phyloP scores from a whole-genome alignment of 2,329 filamentous ascomycete genomes.

The Verticillium isaacii region DNA sequence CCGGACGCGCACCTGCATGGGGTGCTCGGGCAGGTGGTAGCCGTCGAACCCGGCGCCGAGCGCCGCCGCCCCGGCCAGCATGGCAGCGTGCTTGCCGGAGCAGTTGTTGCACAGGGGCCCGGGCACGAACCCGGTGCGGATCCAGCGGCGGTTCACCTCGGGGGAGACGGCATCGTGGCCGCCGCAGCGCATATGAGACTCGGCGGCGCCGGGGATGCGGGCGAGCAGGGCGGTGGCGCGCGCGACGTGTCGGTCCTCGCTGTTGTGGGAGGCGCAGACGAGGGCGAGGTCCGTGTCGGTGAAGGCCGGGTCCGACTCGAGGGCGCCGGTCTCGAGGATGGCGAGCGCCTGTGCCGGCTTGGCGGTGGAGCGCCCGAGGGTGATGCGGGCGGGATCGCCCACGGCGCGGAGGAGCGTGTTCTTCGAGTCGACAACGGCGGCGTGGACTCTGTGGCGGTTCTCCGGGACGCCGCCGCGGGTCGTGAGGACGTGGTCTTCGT shows the following conservation, averaged over 20 bases:
- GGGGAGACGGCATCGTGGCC: slow-evolving; percentile 31
- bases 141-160: slow-evolving; percentile 31
- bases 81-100: slow-evolving; percentile 43
- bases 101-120: slow-evolving; percentile 38
- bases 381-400: slow-evolving; percentile 35
- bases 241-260: slow-evolving; percentile 32
- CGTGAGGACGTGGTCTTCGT: slow-evolving; percentile 26
- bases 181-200: slow-evolving; percentile 35
- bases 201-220: slow-evolving; percentile 22
- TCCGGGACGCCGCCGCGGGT: slow-evolving; percentile 34
- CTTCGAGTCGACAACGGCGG: slow-evolving; percentile 30
- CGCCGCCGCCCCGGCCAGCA: slow-evolving; percentile 35
- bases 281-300: slow-evolving; percentile 37
- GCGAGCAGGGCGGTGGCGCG: slow-evolving; percentile 32
- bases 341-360: slow-evolving; percentile 41
- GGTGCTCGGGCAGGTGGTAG: slow-evolving; percentile 31
- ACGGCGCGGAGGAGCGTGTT: slow-evolving; percentile 32
- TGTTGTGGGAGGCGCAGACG: slow-evolving; percentile 42
- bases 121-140: slow-evolving; percentile 28
- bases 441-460: slow-evolving; percentile 38
- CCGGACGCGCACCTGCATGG: slow-evolving; percentile 33
- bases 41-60: slow-evolving; percentile 22
- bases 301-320: slow-evolving; percentile 23
- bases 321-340: slow-evolving; percentile 33
- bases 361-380: slow-evolving; percentile 37